Conservation (phyloP, 2,329 filamentous ascomycete species). For the Hawksworthiomyces lignivorus region DNA sequence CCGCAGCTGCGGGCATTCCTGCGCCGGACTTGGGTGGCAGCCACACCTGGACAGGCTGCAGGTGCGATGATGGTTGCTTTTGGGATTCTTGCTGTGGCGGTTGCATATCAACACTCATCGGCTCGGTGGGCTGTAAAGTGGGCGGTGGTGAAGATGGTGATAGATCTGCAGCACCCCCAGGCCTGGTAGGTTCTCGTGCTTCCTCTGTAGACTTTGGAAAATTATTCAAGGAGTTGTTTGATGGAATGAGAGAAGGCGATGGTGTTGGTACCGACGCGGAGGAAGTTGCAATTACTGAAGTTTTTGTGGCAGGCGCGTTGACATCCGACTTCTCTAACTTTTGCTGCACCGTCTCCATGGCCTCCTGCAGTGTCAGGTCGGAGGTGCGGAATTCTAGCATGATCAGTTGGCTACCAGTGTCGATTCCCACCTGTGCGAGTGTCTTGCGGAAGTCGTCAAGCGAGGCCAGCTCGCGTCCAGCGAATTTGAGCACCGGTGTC, state of each 20-base stretch:
- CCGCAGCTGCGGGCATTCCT: constrained; percentile 65
- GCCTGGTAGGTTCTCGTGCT: too few relatives aligned
- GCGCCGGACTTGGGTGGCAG: constrained; percentile 58
- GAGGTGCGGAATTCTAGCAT: constrained; percentile 70
- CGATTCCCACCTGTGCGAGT: constrained; percentile 77
- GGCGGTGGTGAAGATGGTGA: background rate
- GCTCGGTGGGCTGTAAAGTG: background rate
- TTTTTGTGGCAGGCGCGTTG: constrained; percentile 26
- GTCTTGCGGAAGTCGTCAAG: constrained; percentile 85
- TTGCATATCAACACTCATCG: constrained; percentile 10
- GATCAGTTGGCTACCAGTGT: constrained; percentile 72
- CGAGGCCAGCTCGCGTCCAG: constrained; percentile 69
- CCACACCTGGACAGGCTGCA: constrained; percentile 61
- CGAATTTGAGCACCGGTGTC: constrained; percentile 73
- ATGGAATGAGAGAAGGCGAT: too few relatives aligned
- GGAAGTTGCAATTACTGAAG: constrained; percentile 7
- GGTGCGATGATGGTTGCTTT: constrained; percentile 16
- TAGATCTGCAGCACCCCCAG: too few relatives aligned
- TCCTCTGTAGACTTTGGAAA: too few relatives aligned
- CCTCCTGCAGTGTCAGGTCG: constrained; percentile 72
- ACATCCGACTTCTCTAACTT: constrained; percentile 57
- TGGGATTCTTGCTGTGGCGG: constrained; percentile 3
- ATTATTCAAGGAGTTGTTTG: too few relatives aligned
- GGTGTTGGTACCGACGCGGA: background rate
- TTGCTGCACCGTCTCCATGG: constrained; percentile 64